A percentile compares a stretch with the other conserved stretches of the same genome.
phyloP scores from a whole-genome alignment of 2,329 filamentous ascomycete genomes.

The Beauveria varroae region DNA sequence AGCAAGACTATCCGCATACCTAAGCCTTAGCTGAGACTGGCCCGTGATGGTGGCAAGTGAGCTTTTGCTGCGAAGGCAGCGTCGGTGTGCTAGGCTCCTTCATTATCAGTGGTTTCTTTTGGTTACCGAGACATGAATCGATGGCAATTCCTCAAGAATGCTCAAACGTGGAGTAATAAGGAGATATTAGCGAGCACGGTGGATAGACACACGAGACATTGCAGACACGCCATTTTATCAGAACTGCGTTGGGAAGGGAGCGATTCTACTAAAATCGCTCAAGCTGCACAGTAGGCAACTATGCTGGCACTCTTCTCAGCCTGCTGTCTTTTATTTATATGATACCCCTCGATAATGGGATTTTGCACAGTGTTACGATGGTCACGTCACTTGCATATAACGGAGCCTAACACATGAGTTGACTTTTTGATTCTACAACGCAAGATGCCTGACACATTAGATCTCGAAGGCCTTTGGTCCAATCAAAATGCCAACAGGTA shows the following conservation, averaged over 20 bases:
- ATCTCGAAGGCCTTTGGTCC: not conserved
- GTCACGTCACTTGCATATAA: not conserved
- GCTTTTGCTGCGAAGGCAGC: not conserved
- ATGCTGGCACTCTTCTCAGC: not conserved
- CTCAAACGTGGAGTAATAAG: not conserved
- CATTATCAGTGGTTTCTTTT: not conserved
- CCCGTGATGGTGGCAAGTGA: not conserved
- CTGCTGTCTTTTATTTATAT: not conserved
- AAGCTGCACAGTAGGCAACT: not conserved
- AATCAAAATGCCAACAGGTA: not conserved
- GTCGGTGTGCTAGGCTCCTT: not conserved
- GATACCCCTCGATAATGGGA: slow-evolving; percentile 5
- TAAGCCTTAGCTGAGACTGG: slow-evolving; percentile 52
- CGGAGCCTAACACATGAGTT: not conserved
- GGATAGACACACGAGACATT: not conserved
- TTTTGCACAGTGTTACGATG: not conserved
- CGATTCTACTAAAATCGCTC: not conserved
- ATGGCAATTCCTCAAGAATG: not conserved
- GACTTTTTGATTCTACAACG: not conserved
- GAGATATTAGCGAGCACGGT: not conserved
- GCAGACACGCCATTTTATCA: not conserved
- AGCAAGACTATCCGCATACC: slow-evolving; percentile 93
- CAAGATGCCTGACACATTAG: not conserved
- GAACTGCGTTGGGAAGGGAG: not conserved
- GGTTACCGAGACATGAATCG: not conserved